A percentile compares a stretch with the other conserved stretches of the same genome.
Conservation (phyloP, 257 asterid genomes). For the Salvia splendens region DNA sequence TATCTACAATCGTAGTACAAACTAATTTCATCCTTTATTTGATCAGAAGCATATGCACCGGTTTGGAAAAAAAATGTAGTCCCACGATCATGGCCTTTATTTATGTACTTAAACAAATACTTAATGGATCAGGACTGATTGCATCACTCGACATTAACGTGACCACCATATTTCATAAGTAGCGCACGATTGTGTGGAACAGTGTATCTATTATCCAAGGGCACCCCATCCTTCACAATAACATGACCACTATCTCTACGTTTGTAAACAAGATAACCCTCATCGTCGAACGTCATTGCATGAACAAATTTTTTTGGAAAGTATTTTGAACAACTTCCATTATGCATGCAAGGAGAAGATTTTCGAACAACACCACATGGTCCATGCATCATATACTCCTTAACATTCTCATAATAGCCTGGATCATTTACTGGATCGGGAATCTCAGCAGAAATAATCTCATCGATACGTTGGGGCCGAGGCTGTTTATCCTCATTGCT, state of each 20-base stretch:
- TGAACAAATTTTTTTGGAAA: neutral
- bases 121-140: too few species aligned
- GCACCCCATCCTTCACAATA: neutral
- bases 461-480: neutral
- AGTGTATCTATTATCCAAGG: neutral
- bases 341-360: neutral
- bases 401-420: neutral
- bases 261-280: neutral
- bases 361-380: neutral
- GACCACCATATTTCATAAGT: neutral
- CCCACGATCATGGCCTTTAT: too few species aligned
- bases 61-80: too few species aligned
- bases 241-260: neutral
- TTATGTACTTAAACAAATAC: too few species aligned
- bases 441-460: neutral
- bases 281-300: neutral
- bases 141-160: too few species aligned
- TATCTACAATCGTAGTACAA: too few species aligned
- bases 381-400: neutral
- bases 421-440: too few species aligned
- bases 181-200: neutral
- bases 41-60: too few species aligned
- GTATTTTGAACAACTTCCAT: neutral
- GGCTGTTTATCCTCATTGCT: too few species aligned
- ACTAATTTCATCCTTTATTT: too few species aligned